Evolutionary conservation across 2,329 filamentous ascomycete genomes (phyloP).

Genomic region (Ascochyta rabiei): DNA sequence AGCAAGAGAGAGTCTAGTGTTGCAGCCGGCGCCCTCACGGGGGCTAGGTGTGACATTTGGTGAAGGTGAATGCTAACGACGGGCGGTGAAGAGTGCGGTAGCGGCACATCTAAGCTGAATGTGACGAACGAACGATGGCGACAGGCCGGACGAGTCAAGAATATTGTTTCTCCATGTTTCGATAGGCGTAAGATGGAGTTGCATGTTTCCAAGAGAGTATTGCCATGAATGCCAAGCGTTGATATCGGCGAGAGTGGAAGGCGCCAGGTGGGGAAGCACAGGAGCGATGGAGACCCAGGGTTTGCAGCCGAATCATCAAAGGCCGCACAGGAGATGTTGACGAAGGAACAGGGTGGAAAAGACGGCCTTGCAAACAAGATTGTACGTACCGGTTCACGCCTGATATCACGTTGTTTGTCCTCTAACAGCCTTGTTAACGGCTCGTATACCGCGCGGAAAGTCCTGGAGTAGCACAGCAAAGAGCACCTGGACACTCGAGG

Average conservation of each 20-base stretch:
- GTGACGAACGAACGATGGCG: neutral
- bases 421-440: neutral
- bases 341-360: neutral
- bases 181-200: neutral
- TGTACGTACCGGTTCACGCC: constrained; percentile 1
- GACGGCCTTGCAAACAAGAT: neutral
- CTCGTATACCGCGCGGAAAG: constrained; percentile 11
- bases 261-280: neutral
- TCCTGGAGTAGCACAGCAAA: constrained; percentile 15
- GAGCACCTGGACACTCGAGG: constrained; percentile 11
- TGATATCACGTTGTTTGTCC: neutral
- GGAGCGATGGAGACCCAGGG: neutral
- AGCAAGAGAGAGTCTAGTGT: neutral
- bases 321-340: neutral
- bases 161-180: neutral
- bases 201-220: neutral
- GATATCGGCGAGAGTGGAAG: constrained; percentile 1
- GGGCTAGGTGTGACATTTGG: constrained; percentile 6
- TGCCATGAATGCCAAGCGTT: neutral
- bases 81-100: constrained; percentile 3
- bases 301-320: neutral
- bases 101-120: neutral
- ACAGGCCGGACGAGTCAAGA: neutral
- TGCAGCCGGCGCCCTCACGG: neutral
- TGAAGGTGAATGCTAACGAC: constrained; percentile 22